Evolutionary conservation across 176 grass and related monocot species (phyloP), one percentile per base, ranked within the genome.

Genomic region (Alopecurus myosuroides): DNA sequence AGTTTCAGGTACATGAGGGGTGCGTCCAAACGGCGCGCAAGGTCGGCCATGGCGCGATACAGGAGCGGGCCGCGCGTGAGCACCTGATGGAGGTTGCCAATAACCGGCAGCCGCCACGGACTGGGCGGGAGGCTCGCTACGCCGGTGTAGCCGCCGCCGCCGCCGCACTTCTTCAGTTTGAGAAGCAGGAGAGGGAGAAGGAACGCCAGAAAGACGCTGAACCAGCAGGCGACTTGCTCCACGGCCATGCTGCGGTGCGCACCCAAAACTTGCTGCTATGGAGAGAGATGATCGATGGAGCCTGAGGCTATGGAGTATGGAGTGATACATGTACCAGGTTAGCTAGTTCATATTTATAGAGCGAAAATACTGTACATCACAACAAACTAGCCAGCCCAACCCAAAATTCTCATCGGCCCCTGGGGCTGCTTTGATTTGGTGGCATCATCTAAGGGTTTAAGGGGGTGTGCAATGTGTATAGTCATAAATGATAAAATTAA

Each of bases 81-180:
- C 18, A 92, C 17, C 18, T 92, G 85, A 57, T 85, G 85, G 30
- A 88, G 34, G 86, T 88, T 74, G 25, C 89, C 86, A 39, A 91
- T 17, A 52, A 91, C 37, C 15, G 89, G 89, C 49, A 88, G 65
- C 23, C 23, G 51, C 85, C 66, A 75, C 56, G 85, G 89, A 15
- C 70, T 18, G 41, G 70, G 70, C 25, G 42, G 70, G 39, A 48
- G 25, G 40, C 11, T 74, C 3, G 10, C 9, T 1, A 9, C n/a
- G 41, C 41, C 41, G 17, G 42, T 17, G 26, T 62, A 35, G 34
- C 34, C 34, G 34, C 34, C 20, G 36, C n/a, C n/a, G n/a, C 3
- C 15, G n/a, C 70, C 70, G 15, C 22, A 35, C 30, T 60, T 60
- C 52, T 3, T 6, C 1, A 25, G 22, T 20, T 58, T 25, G 52